Evolutionary conservation across 495 filamentous ascomycete genomes (phyloP), one percentile per base, ranked within the genome.

Genomic region (Darksidea phi): DNA sequence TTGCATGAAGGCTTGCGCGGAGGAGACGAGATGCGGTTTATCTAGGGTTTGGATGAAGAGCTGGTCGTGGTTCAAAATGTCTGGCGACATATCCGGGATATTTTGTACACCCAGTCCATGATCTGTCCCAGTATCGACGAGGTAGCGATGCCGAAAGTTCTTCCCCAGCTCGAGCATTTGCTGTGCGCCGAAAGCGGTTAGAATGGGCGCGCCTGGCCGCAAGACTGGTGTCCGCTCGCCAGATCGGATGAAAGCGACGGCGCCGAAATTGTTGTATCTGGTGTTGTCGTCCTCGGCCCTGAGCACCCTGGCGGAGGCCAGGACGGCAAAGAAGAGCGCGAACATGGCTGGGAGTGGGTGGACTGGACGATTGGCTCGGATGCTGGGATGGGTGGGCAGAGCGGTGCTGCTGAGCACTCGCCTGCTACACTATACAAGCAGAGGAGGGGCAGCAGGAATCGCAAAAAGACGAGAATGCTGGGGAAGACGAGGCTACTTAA

Each of bases 1-100:
- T 74, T 92, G 88, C 68, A 93, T 78, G 68, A 93, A 95, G 6
- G 84, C 87, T 64, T 86, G 78, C 1, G 87, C 88, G 4, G 87
- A 88, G 18, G 76, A 83, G 48, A 79, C 70, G 15, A 78, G 74
- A 54, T 77, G 77, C 46, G 80, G 74, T 54, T 82, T 72, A 36
- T 80, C 75, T 7, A 74, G 73, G 0, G 79, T 70, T n/a, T 74
- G 50, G 37, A 82, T 71, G 20, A 74, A 67, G 20, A 84, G 59
- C 43, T 84, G 73, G 10, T 76, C 72, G 23, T 77, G 71, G 58
- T 80, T 73, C 6, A 84, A 64, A n/a, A 66, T 57, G 54, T 78
- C 68, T 5, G 75, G 64, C 15, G 75, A 77, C 15, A 85, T 74
- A 70, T 43, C 72, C 48, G 21, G 81, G 75, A 46, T 77, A 69